These are phyloP conservation scores for Neurospora hispaniola DNA, from an alignment of 495 filamentous ascomycete genomes.

Conservation along the genomic window DNA sequence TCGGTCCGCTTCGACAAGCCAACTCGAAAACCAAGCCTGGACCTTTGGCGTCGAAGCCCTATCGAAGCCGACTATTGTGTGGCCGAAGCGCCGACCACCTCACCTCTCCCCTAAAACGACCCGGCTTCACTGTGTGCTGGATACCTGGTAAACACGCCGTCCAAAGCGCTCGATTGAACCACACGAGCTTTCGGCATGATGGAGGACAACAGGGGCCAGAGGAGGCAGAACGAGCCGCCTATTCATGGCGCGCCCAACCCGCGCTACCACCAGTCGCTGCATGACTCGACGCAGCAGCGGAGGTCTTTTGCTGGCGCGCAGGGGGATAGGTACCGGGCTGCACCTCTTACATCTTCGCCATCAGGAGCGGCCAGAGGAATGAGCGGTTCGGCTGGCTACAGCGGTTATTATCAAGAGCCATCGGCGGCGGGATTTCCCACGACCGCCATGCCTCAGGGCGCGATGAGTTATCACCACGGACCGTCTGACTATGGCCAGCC, in stretches of 20 bases:
- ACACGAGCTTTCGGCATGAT: conserved; percentile 37
- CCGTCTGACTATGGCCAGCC: conserved; percentile 36
- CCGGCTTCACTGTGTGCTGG: conserved; percentile 49
- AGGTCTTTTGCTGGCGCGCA: conserved; percentile 30
- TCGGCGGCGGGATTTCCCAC: conserved; percentile 35
- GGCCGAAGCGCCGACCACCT: conserved; percentile 35
- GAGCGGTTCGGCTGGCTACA: conserved; percentile 40
- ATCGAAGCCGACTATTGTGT: conserved; percentile 19
- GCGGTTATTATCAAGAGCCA: conserved; percentile 45
- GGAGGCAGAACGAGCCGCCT: conserved; percentile 61
- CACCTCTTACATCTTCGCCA: conserved; percentile 34
- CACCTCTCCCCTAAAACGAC: conserved; percentile 44
- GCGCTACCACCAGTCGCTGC: conserved; percentile 31
- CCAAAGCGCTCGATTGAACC: conserved; percentile 30
- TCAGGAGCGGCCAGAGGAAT: conserved; percentile 28
- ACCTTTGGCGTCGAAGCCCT: conserved; percentile 11
- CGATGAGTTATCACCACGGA: conserved; percentile 41
- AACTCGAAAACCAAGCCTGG: neutral
- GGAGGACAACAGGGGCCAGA: conserved; percentile 57
- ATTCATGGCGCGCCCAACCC: conserved; percentile 30
- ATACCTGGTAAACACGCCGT: conserved; percentile 37
- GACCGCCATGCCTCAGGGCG: conserved; percentile 33
- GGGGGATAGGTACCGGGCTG: conserved; percentile 38
- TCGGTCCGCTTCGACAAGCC: neutral
- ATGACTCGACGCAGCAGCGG: conserved; percentile 31